A percentile compares a stretch with the other conserved stretches of the same genome.
These are phyloP conservation scores for Raffaelea arxii DNA, from an alignment of 2,329 filamentous ascomycete species.

Conservation along the genomic window DNA sequence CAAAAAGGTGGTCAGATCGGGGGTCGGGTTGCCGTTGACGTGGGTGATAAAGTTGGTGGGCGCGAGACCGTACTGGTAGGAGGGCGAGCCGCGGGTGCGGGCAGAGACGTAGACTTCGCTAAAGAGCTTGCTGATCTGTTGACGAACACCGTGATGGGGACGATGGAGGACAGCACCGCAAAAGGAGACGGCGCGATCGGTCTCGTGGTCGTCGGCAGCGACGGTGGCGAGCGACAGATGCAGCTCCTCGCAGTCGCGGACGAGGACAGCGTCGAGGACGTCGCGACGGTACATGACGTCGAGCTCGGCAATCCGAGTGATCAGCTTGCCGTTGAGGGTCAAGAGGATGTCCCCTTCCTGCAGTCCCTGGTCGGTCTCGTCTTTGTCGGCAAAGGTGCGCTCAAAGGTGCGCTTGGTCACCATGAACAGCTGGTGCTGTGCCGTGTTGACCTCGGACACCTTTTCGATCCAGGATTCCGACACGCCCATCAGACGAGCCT, in stretches of 20 bases:
- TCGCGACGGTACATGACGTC: conserved; percentile 95
- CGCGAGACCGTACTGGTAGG: conserved; percentile 83
- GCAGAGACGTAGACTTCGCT: conserved; percentile 95
- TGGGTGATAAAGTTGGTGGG: conserved; percentile 97
- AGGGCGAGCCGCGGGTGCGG: conserved; percentile 69
- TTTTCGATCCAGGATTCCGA: conserved; percentile 92
- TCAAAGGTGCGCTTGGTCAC: conserved; percentile 72
- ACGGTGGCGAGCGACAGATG: conserved; percentile 73
- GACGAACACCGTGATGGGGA: conserved; percentile 89
- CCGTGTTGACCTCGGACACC: conserved; percentile 78
- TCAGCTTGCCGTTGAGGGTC: conserved; percentile 81
- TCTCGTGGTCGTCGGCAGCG: conserved; percentile 82
- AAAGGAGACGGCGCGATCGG: conserved; percentile 83
- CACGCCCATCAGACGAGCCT: conserved; percentile 94
- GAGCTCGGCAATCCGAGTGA: conserved; percentile 85
- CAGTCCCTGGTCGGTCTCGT: conserved; percentile 39
- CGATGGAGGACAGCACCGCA: conserved; percentile 89
- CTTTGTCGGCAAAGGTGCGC: conserved; percentile 26
- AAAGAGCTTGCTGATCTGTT: conserved; percentile 94
- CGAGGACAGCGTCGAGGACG: conserved; percentile 70
- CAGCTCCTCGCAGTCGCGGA: conserved; percentile 76
- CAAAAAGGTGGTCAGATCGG: conserved; percentile 72
- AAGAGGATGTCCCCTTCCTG: conserved; percentile 89
- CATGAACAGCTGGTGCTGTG: conserved; percentile 96
- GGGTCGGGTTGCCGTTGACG: conserved; percentile 81